Percentiles rank a stretch among this genome's conserved stretches.
Conservation (phyloP, 805 yeast genomes). For the Barnettozyma populi region DNA sequence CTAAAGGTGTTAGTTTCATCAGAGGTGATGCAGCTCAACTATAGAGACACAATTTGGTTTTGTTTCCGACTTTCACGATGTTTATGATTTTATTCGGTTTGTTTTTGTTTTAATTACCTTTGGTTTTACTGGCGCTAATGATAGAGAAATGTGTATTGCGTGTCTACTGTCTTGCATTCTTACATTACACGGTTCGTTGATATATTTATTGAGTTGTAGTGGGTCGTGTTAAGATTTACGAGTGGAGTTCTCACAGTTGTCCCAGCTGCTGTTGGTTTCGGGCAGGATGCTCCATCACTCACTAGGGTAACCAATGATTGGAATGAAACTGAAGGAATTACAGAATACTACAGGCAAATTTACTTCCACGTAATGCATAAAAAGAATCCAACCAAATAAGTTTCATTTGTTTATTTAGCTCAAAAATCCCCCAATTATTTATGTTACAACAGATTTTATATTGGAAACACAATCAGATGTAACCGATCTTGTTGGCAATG, state of each 20-base stretch:
- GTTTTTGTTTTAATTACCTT: neutral
- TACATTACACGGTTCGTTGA: neutral
- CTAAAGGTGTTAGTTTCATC: conserved; percentile 24
- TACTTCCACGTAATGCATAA: neutral
- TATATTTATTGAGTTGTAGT: too few species aligned
- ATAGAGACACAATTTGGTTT: neutral
- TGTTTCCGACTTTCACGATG: neutral
- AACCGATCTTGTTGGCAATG: conserved; percentile 99
- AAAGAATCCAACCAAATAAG: conserved; percentile 1
- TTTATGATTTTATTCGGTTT: neutral
- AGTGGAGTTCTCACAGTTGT: too few species aligned
- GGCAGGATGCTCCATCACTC: too few species aligned
- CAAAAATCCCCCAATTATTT: conserved; percentile 4
- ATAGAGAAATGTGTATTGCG: neutral
- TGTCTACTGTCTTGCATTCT: neutral
- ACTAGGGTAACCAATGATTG: too few species aligned
- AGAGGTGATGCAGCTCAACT: conserved; percentile 11
- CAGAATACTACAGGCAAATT: neutral
- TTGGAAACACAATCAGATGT: conserved; percentile 57
- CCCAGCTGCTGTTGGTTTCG: too few species aligned
- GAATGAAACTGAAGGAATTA: too few species aligned
- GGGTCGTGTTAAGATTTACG: too few species aligned
- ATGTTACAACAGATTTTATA: conserved; percentile 15
- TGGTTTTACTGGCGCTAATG: neutral
- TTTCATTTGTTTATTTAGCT: neutral